Base-by-base conservation (phyloP, 2,329 filamentous ascomycete species). In the Microdochium nivale region DNA sequence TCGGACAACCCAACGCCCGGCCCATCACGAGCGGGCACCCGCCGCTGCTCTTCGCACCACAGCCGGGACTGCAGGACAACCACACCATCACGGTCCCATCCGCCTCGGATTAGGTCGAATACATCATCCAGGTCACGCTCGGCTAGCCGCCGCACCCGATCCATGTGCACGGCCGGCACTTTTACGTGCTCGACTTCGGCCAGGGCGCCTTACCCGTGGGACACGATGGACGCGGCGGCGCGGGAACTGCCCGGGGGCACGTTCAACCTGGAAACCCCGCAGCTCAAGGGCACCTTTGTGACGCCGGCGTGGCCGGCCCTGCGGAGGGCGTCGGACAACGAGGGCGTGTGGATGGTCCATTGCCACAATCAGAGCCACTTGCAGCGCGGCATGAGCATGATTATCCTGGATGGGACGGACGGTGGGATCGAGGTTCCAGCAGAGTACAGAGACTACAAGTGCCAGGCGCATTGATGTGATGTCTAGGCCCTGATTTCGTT, bases 81-180 rank as follows among this genome's bases (percentile, higher is more conserved):
- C 66, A 77, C 35, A 78, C 75, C 19, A 70, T 80, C 52, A 65
- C 67, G 5, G 51, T 53, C n/a, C 49, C 51, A 13, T 49, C 47
- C 11, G 33, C 49, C 35, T 79, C 76, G 8, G 69, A 73, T 2
- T 82, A 79, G 79, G 67, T 83, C 9, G 80, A 83, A 58, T 59
- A 81, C n/a, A 67, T 83, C 55, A 76, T 80, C 58, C n/a, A 48
- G 21, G 52, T 56, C 23, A 25, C 49, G 19, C 24, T 37, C 4
- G 51, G 50, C 10, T 52, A 57, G 47, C 79, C 75, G 3, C 69
- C 76, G 10, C 82, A 86, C 53, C 77, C 80, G 0, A 78, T 86
- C 49, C 82, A 86, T 71, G 84, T 84, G 67, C 82, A 86, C 64
- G 75, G 76, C 47, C 80, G 76, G 58, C 82, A 81, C 60, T 80